Conservation (phyloP, 2,329 filamentous ascomycete species). For the Cytospora piceae region DNA sequence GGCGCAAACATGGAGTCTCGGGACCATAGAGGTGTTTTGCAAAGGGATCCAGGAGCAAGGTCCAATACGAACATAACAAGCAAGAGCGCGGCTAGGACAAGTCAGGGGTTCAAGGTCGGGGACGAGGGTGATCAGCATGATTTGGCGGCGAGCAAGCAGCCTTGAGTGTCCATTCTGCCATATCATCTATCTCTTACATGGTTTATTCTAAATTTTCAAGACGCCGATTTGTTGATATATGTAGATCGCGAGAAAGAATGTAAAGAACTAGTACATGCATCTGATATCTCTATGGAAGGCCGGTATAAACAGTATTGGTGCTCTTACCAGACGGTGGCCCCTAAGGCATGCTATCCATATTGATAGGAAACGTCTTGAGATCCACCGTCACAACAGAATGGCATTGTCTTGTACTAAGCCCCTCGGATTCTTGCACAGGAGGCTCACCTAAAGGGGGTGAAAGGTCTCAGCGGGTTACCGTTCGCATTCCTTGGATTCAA, state of each 20-base stretch:
- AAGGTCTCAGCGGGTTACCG: neutral
- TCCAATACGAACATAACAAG: neutral
- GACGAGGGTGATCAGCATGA: conserved; percentile 15
- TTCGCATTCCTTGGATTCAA: neutral
- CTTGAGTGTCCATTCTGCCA: no score
- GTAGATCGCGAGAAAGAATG: no score
- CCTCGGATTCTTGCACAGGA: neutral
- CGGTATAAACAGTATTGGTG: no score
- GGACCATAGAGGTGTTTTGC: conserved; percentile 3
- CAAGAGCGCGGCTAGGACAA: conserved; percentile 4
- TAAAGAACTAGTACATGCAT: no score
- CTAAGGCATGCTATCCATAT: no score
- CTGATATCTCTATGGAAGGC: no score
- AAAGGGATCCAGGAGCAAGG: conserved; percentile 1
- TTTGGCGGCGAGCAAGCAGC: conserved; percentile 4
- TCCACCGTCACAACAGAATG: neutral
- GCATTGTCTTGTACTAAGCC: neutral
- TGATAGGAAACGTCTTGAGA: neutral
- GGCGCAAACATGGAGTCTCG: conserved; percentile 17
- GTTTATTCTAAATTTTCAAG: no score
- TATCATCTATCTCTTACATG: no score
- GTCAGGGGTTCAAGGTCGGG: conserved; percentile 10
- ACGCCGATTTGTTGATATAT: no score
- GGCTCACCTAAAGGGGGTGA: neutral
- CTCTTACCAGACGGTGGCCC: no score